Base-by-base conservation (phyloP, 257 asterid genomes). In the Fraxinus pennsylvanica region DNA sequence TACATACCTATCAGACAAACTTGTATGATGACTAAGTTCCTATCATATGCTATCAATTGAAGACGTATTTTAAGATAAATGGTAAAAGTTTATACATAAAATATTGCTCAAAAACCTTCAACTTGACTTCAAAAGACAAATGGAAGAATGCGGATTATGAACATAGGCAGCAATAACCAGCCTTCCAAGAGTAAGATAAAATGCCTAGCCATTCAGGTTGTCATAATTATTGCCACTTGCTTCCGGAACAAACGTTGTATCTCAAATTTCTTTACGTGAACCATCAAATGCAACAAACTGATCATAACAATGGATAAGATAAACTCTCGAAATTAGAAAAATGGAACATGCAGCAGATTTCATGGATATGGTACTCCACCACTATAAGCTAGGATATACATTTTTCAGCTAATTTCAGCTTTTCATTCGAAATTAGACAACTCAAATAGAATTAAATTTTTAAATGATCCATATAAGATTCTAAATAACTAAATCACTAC, bases 401-500 rank as follows among this genome's bases (percentile, higher is more conserved):
- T 32, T 41, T 59, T 59, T 8, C 67, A 59, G 30, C 30, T 4
- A 30, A 69, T 69, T 54, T 74, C 22, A 45, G 73, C 39, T 38
- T 75, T 35, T 17, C 65, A 29, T 57, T 9, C 6, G 59, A 54
- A 41, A 52, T 45, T 71, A 45, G 65, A 39, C 43, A 27, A 19
- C 32, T 12, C 17, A 67, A 61, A 47, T 33, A 45, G 76, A 59
- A 21, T 6, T n/a, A 6, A 7, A 2, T 6, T 21, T 22, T 21
- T 10, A 27, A 66, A 74, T 4, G 45, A 66, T 38, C 3, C 59
- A 29, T 14, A 68, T 61, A 77, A 14, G 22, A 68, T 25, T 15
- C 70, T 30, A 73, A 50, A 41, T 50, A 76, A 61, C 70, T 6
- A 54, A n/a, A 74, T 72, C 77, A 80, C 14, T 43, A 72, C 0